Conservation (phyloP, 2,329 filamentous ascomycete species). For the Keithomyces neogunnii region DNA sequence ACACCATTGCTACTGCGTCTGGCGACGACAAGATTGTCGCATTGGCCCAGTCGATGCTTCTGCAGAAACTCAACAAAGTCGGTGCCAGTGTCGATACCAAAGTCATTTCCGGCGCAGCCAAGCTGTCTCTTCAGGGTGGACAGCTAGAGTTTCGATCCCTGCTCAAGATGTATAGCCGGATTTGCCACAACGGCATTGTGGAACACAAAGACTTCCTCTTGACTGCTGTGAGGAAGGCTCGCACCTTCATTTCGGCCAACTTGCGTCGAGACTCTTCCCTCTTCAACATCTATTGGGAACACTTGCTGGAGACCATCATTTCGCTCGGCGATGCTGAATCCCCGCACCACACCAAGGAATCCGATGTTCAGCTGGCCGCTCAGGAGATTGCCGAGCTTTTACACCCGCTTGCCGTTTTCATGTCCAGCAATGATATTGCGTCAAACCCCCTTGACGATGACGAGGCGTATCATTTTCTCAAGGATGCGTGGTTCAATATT, state of each 20-base stretch:
- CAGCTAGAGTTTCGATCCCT: conserved; percentile 77
- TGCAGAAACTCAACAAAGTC: conserved; percentile 91
- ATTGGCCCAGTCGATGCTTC: conserved; percentile 84
- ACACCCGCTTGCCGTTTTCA: conserved; percentile 77
- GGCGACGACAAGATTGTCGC: conserved; percentile 89
- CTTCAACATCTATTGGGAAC: conserved; percentile 74
- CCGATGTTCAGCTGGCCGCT: conserved; percentile 74
- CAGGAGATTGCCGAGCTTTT: conserved; percentile 83
- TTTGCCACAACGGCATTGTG: conserved; percentile 64
- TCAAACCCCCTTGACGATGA: conserved; percentile 47
- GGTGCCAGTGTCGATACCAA: conserved; percentile 71
- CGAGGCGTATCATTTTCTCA: conserved; percentile 63
- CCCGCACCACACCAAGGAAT: conserved; percentile 61
- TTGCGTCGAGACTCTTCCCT: conserved; percentile 61
- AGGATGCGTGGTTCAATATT: conserved; percentile 98
- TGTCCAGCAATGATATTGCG: conserved; percentile 56
- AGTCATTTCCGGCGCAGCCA: conserved; percentile 75
- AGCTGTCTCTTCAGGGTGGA: conserved; percentile 68
- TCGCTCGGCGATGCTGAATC: conserved; percentile 83
- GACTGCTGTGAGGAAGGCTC: conserved; percentile 68
- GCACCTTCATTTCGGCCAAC: conserved; percentile 67
- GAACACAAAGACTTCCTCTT: conserved; percentile 60
- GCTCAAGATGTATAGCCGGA: conserved; percentile 71
- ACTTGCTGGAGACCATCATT: conserved; percentile 79
- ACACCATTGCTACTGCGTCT: conserved; percentile 74